Conservation (phyloP, 208 protist species). For the Novymonas esmeraldas region DNA sequence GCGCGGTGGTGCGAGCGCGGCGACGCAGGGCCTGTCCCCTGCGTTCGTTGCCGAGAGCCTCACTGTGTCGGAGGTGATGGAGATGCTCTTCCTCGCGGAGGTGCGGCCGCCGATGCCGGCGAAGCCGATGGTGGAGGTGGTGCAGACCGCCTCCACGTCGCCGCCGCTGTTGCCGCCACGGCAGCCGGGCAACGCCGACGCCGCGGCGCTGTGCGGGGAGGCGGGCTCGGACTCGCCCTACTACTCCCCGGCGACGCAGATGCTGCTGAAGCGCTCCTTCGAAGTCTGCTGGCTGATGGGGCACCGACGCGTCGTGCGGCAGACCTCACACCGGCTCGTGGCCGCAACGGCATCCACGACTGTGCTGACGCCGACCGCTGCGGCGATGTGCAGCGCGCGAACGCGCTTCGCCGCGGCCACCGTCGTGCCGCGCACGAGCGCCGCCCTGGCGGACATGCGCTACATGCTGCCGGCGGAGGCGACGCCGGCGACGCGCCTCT, state of each 20-base stretch:
- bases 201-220: conserved; percentile 2
- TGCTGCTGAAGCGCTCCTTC: conserved; percentile 29
- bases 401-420: background rate
- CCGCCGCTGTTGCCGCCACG: background rate
- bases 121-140: conserved; percentile 8
- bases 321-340: conserved; percentile 11
- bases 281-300: conserved; percentile 26
- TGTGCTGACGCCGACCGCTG: background rate
- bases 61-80: conserved; percentile 20
- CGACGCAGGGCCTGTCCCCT: background rate
- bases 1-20: background rate
- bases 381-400: background rate
- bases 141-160: background rate
- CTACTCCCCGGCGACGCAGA: background rate
- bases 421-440: conserved; percentile 8
- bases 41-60: conserved; percentile 10
- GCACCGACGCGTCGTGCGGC: conserved; percentile 2
- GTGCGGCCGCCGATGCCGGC: conserved; percentile 14
- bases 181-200: background rate
- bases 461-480: conserved; percentile 19
- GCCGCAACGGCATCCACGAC: background rate
- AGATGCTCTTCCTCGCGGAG: conserved; percentile 14
- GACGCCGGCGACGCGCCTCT: background rate
- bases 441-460: conserved; percentile 29
- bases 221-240: conserved; percentile 5